Evolutionary conservation across 2,329 filamentous ascomycete species (phyloP).

Genomic region (Cercospora berteroae): DNA sequence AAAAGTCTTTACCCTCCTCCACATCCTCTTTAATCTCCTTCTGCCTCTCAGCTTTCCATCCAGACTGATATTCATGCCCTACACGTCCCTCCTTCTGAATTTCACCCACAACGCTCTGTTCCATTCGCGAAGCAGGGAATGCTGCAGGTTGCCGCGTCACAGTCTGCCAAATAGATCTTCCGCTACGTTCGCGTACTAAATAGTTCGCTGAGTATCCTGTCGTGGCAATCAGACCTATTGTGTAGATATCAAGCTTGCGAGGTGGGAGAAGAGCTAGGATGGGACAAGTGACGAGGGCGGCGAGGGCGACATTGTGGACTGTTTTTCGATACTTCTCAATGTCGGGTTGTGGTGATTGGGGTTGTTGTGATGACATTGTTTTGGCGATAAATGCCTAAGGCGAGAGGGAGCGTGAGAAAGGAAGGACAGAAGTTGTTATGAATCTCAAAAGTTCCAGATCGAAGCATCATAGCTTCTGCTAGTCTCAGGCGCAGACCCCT

Average conservation of each 20-base stretch:
- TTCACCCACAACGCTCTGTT: conserved; percentile 20
- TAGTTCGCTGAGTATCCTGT: conserved; percentile 53
- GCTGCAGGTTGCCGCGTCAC: conserved; percentile 21
- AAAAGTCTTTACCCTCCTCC: conserved; percentile 40
- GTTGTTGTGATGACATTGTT: conserved; percentile 10
- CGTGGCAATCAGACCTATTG: conserved; percentile 51
- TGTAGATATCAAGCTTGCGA: conserved; percentile 62
- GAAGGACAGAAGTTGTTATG: not conserved
- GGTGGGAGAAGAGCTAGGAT: conserved; percentile 57
- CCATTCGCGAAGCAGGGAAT: not conserved
- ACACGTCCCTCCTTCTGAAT: conserved; percentile 21
- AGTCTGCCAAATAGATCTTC: conserved; percentile 35
- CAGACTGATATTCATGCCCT: conserved; percentile 39
- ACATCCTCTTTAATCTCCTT: conserved; percentile 47
- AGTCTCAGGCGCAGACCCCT: not conserved
- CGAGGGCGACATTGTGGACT: conserved; percentile 49
- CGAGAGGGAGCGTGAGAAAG: not conserved
- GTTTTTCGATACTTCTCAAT: conserved; percentile 34
- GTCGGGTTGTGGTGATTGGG: conserved; percentile 29
- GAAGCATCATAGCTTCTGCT: conserved; percentile 1
- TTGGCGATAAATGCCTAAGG: not conserved
- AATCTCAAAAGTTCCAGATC: not conserved
- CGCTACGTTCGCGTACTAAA: conserved; percentile 41
- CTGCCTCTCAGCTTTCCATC: conserved; percentile 45
- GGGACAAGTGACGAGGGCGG: conserved; percentile 53